Percentiles rank a stretch among this genome's conserved stretches.
phyloP scores from a whole-genome alignment of 179 eudicot species.

The Carnegiea gigantea region DNA sequence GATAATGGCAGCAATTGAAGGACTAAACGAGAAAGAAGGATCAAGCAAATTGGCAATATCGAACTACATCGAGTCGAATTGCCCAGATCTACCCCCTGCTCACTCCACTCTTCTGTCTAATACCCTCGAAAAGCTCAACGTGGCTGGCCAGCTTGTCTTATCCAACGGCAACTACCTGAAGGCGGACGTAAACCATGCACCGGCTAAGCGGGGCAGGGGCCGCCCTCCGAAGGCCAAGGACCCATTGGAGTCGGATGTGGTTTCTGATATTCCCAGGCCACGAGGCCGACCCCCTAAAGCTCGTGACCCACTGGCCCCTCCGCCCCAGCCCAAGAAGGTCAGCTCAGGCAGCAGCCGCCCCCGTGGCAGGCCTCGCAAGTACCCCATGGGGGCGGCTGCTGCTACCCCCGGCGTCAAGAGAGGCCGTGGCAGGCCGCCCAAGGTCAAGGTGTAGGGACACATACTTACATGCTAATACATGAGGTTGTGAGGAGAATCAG shows the following conservation, averaged over 20 bases:
- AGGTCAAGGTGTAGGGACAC: background rate
- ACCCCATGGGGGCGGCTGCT: background rate
- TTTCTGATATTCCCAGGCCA: background rate
- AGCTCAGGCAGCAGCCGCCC: background rate
- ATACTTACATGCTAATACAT: no score
- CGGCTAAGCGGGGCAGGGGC: background rate
- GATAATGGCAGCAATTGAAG: slow-evolving; percentile 6
- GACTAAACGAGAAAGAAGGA: slow-evolving; percentile 1
- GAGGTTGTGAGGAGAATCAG: background rate
- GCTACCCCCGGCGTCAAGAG: background rate
- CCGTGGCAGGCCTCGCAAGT: slow-evolving; percentile 12
- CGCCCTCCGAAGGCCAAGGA: slow-evolving; percentile 12
- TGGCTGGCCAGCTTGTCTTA: background rate
- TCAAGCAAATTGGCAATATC: slow-evolving; percentile 2
- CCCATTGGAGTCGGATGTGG: background rate
- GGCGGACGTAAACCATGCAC: background rate
- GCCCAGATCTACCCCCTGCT: slow-evolving; percentile 12
- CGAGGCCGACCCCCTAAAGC: slow-evolving; percentile 8
- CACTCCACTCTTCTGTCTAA: slow-evolving; percentile 18
- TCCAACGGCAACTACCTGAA: background rate
- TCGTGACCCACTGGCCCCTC: slow-evolving; percentile 3
- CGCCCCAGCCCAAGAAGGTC: slow-evolving; percentile 1
- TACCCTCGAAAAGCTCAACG: background rate
- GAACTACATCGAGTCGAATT: background rate
- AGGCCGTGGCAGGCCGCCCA: slow-evolving; percentile 9